Evolutionary conservation across 164 flowering plant species (phyloP).

Genomic region (Tetrastigma voinierianum): DNA sequence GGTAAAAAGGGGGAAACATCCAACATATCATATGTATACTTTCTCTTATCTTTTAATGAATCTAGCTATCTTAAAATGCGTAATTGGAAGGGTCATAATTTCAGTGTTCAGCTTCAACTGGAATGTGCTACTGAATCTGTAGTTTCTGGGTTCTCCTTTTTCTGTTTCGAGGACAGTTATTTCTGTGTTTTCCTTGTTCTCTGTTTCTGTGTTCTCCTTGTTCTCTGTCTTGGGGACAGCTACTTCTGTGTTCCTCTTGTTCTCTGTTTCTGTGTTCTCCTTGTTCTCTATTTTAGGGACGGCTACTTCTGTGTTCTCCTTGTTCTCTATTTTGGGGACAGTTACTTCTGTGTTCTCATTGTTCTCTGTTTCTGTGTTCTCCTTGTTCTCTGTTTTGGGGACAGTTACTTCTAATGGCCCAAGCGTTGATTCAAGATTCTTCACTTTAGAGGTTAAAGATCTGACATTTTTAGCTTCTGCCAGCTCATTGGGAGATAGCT

Average conservation of each 20-base stretch:
- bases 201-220: constrained; percentile 6
- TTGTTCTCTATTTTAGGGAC: neutral
- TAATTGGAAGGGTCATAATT: too few relatives aligned
- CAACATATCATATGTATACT: neutral
- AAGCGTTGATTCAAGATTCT: constrained; percentile 54
- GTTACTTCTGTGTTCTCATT: constrained; percentile 21
- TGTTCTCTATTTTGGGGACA: neutral
- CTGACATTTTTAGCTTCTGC: constrained; percentile 47
- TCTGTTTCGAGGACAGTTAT: too few relatives aligned
- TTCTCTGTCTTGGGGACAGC: neutral
- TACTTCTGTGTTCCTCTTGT: too few relatives aligned
- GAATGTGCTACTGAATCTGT: constrained; percentile 5
- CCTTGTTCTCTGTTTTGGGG: constrained; percentile 1
- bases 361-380: constrained; percentile 4
- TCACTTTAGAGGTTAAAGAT: constrained; percentile 47
- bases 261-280: constrained; percentile 8
- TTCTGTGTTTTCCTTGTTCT: neutral
- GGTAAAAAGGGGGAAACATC: neutral
- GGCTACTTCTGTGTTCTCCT: constrained; percentile 18
- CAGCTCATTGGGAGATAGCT: constrained; percentile 45
- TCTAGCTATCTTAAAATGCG: too few relatives aligned
- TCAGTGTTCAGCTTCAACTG: constrained; percentile 8
- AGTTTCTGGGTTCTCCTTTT: constrained; percentile 14
- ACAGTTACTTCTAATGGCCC: constrained; percentile 33
- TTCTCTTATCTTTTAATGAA: too few relatives aligned